A percentile compares a stretch with the other conserved stretches of the same genome.
Conservation (phyloP, 768 basidiomycete genomes). For the Auriscalpium microsporum region DNA sequence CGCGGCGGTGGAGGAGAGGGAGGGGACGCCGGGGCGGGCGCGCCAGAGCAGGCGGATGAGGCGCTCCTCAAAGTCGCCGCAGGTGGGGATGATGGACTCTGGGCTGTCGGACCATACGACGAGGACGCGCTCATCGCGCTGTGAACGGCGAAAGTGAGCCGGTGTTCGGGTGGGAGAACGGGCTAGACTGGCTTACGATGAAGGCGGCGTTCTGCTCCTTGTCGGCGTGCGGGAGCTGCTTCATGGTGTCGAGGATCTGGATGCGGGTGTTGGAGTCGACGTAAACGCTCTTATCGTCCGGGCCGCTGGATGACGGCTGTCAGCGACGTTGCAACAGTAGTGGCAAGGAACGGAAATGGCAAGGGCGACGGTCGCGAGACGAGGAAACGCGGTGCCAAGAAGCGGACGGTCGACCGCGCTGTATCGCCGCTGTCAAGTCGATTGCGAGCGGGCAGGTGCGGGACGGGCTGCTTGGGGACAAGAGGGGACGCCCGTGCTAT, state of each 20-base stretch:
- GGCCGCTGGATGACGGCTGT: constrained; percentile 12
- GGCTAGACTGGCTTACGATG: constrained; percentile 38
- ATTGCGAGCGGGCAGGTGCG: too few relatives aligned
- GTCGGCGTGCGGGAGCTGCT: constrained; percentile 55
- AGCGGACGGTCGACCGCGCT: neutral
- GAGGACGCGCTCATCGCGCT: constrained; percentile 79
- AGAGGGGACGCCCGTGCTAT: too few relatives aligned
- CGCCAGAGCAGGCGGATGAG: constrained; percentile 52
- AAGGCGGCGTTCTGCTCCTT: constrained; percentile 60
- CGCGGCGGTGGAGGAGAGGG: constrained; percentile 19
- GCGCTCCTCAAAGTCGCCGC: constrained; percentile 46
- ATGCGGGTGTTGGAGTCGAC: constrained; percentile 60
- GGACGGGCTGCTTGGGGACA: too few relatives aligned
- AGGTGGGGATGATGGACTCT: constrained; percentile 58
- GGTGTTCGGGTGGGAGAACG: neutral
- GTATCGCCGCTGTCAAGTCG: neutral
- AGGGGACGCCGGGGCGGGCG: constrained; percentile 22
- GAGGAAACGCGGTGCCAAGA: too few relatives aligned
- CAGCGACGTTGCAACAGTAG: neutral
- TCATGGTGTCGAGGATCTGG: constrained; percentile 74
- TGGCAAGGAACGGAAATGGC: neutral
- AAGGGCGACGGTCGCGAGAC: neutral
- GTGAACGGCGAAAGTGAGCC: neutral
- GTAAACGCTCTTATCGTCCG: constrained; percentile 31
- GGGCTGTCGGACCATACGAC: constrained; percentile 80